Evolutionary conservation across 805 yeast genomes (phyloP), one percentile per base, ranked within the genome.

Genomic region (Candida gorgasii): DNA sequence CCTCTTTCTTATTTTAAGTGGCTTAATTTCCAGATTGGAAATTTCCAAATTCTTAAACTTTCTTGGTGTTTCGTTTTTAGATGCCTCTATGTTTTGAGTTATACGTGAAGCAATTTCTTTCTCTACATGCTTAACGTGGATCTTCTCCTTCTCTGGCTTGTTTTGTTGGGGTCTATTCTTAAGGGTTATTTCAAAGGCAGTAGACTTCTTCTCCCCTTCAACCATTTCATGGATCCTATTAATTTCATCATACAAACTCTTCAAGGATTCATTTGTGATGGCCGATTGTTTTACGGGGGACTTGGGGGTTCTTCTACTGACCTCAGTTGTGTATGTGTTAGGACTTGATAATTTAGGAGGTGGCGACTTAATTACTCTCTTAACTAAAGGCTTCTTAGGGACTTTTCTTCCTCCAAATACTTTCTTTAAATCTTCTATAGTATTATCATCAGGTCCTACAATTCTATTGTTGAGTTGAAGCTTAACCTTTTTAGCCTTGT

Each of bases 351-450:
- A 24, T 24, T 6, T 12, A 24, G 28, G 28, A 11, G 28, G 28
- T 24, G 28, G 28, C 12, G 28, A 24, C 12, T 11, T 6, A 22
- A 22, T 24, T 12, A 24, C n/a, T 11, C 28, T 24, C 6, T 9
- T 22, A 22, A 22, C 24, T 11, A 24, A 5, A 7, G 28, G n/a
- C n/a, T 20, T 32, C 11, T n/a, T 5, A n/a, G 24, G 26, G 5
- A 8, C 35, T 23, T 39, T 39, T 20, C 33, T 42, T 4, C 34
- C 41, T 24, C 29, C 41, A 46, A 55, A 55, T 2, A 55, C 50
- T 16, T 39, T 38, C 39, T 40, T 42, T 24, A 55, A 41, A 34
- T 51, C 52, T 27, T 49, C 49, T 3, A 51, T 34, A 3, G 48
- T 43, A 18, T 28, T 31, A 14, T 50, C 54, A 17, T 46, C 44